Base-by-base conservation (phyloP, 2,329 filamentous ascomycete genomes). In the Alternaria triticimaculans region DNA sequence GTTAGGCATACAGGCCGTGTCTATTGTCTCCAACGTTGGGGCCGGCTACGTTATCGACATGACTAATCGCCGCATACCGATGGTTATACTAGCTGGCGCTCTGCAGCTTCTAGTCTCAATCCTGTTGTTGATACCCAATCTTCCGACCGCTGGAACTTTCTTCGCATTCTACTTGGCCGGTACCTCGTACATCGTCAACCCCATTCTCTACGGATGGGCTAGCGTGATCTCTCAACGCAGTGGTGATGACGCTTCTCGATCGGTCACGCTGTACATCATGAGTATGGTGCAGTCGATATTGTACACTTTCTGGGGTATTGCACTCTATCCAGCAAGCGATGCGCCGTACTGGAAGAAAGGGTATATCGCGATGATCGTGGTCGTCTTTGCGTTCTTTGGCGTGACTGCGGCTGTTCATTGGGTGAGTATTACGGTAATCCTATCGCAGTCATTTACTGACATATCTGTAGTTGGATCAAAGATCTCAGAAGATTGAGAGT, bases 1-100 rank as follows among this genome's bases (percentile, higher is more conserved):
- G 0, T 84, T 87, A 0, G 87, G 86, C 2, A 84, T 89, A 0
- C 83, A 87, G 0, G 87, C 86, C 0, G 83, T 85, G 0, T 87
- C 86, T 3, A 88, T 89, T 37, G 75, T 85, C 0, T 87, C 86
- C 7, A 80, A 80, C 48, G 74, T 81, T 12, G 66, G 76, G 3
- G 79, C 78, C 23, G 80, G 78, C 18, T 73, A 78, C 54, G 70
- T 79, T 21, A 82, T 82, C 58, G 80, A 82, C 54, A 71, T 74
- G 21, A 81, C 80, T 0, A 75, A 77, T 21, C 68, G 69, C 4
- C 75, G 75, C 28, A 69, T 79, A 10, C 78, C 78, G 2, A 80
- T 81, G 73, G 78, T 77, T 5, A 58, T 80, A 1, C 60, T 81
- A 10, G 77, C 74, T 12, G 74, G 72, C 7, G 12, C 60, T 6